A percentile compares a stretch with the other conserved stretches of the same genome.
phyloP scores from a whole-genome alignment of 371 early-diverging fungal genomes.

The Paraphysoderma sedebokerense region DNA sequence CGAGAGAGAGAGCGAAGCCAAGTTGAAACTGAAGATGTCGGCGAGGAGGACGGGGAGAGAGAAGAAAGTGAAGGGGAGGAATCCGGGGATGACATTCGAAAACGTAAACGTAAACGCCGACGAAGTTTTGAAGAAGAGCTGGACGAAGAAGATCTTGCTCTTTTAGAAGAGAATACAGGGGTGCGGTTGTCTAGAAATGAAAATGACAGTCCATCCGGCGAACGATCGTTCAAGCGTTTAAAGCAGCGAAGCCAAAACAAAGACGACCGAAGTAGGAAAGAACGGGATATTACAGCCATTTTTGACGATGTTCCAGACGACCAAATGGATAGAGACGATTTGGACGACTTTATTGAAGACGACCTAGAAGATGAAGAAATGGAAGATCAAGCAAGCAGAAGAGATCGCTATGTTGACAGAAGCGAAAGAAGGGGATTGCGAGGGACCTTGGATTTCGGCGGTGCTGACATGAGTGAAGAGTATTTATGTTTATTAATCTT shows the following conservation, averaged over 20 bases:
- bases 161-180: slow-evolving; percentile 70
- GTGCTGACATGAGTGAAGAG: not conserved
- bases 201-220: not conserved
- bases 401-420: slow-evolving; percentile 1
- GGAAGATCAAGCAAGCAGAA: slow-evolving; percentile 14
- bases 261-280: not conserved
- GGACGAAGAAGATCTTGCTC: slow-evolving; percentile 75
- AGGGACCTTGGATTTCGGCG: not conserved
- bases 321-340: slow-evolving; percentile 16
- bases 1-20: not conserved
- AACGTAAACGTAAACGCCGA: not conserved
- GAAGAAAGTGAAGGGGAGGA: not conserved
- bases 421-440: too few relatives aligned
- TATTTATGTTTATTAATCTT: not conserved
- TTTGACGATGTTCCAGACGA: slow-evolving; percentile 1
- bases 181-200: slow-evolving; percentile 17
- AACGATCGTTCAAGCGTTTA: slow-evolving; percentile 44
- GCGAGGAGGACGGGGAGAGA: not conserved
- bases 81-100: not conserved
- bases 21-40: not conserved
- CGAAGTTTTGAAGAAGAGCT: slow-evolving; percentile 34
- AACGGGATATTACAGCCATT: not conserved
- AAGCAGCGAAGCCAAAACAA: slow-evolving; percentile 37
- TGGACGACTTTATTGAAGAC: slow-evolving; percentile 52
- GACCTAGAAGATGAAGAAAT: slow-evolving; percentile 36